These are phyloP conservation scores for Eutypa lata DNA, from an alignment of 2,329 filamentous ascomycete genomes.

Conservation along the genomic window DNA sequence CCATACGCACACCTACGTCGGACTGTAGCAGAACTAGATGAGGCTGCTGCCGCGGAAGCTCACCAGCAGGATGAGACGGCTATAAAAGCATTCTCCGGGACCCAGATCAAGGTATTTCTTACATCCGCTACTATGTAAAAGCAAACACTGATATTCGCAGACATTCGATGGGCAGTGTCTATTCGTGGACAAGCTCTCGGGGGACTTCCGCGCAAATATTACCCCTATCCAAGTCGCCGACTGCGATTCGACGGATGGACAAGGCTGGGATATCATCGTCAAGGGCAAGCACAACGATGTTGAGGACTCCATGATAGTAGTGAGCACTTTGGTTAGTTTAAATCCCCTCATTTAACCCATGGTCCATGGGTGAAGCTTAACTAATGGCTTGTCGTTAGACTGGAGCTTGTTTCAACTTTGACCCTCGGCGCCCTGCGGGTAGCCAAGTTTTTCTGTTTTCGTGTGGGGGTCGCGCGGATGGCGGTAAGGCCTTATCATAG, in stretches of 20 bases:
- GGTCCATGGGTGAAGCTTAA: too few species aligned
- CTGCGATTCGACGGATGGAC: conserved; percentile 36
- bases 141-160: conserved; percentile 18
- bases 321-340: conserved; percentile 48
- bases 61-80: conserved; percentile 40
- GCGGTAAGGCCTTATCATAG: conserved; percentile 27
- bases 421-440: conserved; percentile 46
- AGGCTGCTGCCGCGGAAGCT: conserved; percentile 38
- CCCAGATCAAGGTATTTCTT: conserved; percentile 33
- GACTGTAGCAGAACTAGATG: conserved; percentile 32
- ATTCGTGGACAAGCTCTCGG: conserved; percentile 39
- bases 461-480: conserved; percentile 56
- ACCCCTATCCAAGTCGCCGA: conserved; percentile 38
- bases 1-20: conserved; percentile 8
- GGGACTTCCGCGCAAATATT: conserved; percentile 43
- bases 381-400: conserved; percentile 32
- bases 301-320: conserved; percentile 45
- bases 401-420: conserved; percentile 57
- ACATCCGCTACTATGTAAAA: neutral
- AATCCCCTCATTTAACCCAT: neutral
- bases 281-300: conserved; percentile 48
- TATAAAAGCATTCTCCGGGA: conserved; percentile 35
- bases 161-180: conserved; percentile 40
- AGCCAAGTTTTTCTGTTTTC: conserved; percentile 56
- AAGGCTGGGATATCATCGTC: conserved; percentile 43